Evolutionary conservation across 306 rosid genomes (phyloP).

Genomic region (Prunus kanzakura): DNA sequence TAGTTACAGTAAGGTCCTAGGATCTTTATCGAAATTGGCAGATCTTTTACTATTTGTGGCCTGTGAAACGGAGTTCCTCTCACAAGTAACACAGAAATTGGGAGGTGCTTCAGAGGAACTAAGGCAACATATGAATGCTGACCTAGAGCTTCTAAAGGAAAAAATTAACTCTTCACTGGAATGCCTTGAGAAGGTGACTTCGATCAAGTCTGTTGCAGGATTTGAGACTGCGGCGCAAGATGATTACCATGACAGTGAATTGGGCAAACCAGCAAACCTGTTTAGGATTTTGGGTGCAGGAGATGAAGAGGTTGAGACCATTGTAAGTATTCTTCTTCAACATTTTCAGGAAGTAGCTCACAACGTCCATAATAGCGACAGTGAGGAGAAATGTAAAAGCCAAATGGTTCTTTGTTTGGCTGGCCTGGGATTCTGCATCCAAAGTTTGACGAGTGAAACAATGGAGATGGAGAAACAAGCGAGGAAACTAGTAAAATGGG

Average conservation of each 20-base stretch:
- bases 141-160: conserved; percentile 39
- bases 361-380: conserved; percentile 24
- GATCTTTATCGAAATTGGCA: conserved; percentile 45
- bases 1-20: conserved; percentile 45
- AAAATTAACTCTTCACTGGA: conserved; percentile 34
- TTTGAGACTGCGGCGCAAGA: conserved; percentile 35
- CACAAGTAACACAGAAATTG: conserved; percentile 25
- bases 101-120: conserved; percentile 19
- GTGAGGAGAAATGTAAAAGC: conserved; percentile 42
- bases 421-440: conserved; percentile 63
- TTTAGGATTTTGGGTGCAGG: conserved; percentile 21
- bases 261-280: conserved; percentile 32
- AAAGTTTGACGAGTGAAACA: conserved; percentile 50
- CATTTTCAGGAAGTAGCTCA: conserved; percentile 42
- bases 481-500: conserved; percentile 52
- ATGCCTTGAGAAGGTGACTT: conserved; percentile 33
- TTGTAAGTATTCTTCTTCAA: conserved; percentile 44
- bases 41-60: conserved; percentile 36
- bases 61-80: conserved; percentile 41
- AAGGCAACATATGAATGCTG: conserved; percentile 30
- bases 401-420: conserved; percentile 51
- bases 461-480: conserved; percentile 48
- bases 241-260: conserved; percentile 33
- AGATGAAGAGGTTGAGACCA: conserved; percentile 38
- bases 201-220: conserved; percentile 23